Conservation (phyloP, 164 flowering plant species). For the Brasenia schreberi region DNA sequence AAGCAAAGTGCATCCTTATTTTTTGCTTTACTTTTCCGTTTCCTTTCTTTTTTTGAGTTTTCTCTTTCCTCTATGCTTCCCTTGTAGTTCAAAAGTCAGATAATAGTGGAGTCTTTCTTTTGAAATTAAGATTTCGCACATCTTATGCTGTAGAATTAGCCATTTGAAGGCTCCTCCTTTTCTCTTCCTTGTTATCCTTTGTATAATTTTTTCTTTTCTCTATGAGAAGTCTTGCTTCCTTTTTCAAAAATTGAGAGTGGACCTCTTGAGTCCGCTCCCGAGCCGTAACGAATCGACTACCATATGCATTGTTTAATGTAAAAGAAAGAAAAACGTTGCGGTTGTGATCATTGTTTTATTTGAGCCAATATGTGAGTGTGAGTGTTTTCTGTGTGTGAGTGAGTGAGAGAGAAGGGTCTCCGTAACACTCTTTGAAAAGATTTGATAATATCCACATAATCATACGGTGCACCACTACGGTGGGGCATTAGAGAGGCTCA, state of each 20-base stretch:
- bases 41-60: not conserved
- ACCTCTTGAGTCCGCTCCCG: not conserved
- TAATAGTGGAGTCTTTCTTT: no score
- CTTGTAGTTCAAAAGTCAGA: no score
- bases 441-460: no score
- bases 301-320: not conserved
- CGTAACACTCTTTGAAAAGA: no score
- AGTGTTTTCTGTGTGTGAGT: no score
- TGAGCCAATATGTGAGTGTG: no score
- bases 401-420: no score
- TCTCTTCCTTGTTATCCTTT: not conserved
- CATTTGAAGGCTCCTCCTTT: not conserved
- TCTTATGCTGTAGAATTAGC: no score
- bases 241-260: not conserved
- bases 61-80: not conserved
- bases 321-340: not conserved
- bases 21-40: not conserved
- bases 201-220: not conserved
- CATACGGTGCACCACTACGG: no score
- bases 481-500: no score
- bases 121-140: no score
- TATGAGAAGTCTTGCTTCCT: not conserved
- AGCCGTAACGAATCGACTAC: not conserved
- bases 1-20: slow-evolving; percentile 2
- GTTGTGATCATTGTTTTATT: not conserved